Evolutionary conservation across 108 stramenopile genomes (phyloP).

Genomic region (Cyclotella distinguenda): DNA sequence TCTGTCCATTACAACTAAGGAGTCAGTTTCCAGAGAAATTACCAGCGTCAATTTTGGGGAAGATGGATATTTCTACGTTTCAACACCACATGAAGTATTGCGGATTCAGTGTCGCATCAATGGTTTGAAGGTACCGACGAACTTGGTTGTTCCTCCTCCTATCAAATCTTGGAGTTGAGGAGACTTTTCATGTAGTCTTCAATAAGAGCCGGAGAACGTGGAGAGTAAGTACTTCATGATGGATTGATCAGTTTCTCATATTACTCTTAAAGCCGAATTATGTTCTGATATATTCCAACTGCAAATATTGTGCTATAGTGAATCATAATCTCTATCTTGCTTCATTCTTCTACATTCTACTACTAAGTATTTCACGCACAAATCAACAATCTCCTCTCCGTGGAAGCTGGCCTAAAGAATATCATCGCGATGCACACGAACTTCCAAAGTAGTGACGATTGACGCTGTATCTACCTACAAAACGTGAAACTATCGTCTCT

Average conservation of each 20-base stretch:
- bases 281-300: no score
- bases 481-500: no score
- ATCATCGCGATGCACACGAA: slow-evolving; percentile 1
- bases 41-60: slow-evolving; percentile 60
- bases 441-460: slow-evolving; percentile 18
- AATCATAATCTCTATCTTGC: not conserved
- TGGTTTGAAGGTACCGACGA: slow-evolving; percentile 43
- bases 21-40: not conserved
- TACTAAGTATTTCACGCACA: no score
- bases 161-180: slow-evolving; percentile 7
- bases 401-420: not conserved
- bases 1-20: no score
- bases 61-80: slow-evolving; percentile 67
- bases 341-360: not conserved
- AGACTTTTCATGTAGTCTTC: no score
- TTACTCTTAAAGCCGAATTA: no score
- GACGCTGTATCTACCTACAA: no score
- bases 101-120: slow-evolving; percentile 49
- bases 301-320: no score
- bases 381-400: no score
- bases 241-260: no score
- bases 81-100: slow-evolving; percentile 42
- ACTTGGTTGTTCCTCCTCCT: slow-evolving; percentile 35
- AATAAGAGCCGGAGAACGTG: no score
- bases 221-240: no score